Base-by-base conservation (phyloP, 305 asterid species). In the Striga hermonthica region DNA sequence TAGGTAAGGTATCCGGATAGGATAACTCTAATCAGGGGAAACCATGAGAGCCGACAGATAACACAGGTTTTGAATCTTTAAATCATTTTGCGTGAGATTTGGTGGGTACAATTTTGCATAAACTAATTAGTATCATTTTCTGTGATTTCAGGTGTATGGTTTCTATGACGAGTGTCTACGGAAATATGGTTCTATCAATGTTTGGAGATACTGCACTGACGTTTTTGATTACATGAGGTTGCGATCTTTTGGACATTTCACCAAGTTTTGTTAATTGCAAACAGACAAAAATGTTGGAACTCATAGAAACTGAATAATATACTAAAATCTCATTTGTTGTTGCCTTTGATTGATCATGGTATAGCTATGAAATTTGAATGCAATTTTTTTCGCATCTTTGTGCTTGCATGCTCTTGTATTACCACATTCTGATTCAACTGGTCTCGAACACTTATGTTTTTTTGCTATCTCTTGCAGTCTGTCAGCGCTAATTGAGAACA, bases 131-230 rank as follows among this genome's bases (percentile, higher is more conserved):
- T 40, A 66, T 14, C 40, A 22, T 48, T 65, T 72, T 72, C 67
- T 52, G 68, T 68, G 58, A 65, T 43, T 74, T 55, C 86, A 92
- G 98, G 98, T 92, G 34, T 92, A 92, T 69, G 97, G 98, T 65
- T 92, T 92, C 83, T 92, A 90, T 72, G 98, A 92, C n/a, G 98
- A 92, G 83, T 92, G 97, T 81, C 73, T 90, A 34, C 93, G 97
- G 72, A 92, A 90, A 75, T 92, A 92, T 52, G 96, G 97, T 66
- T 87, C 97, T 16, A 83, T 80, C 67, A 90, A 92, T 60, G 98
- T 92, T 61, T 92, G 98, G 98, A 86, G 98, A 92, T 90, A 90
- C 81, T 92, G 98, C 94, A 92, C 98, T 1, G 97, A 92, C 65
- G 81, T 92, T 67, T 87, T 92, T 82, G 98, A 92, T 80, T 92